Evolutionary conservation across 2,329 filamentous ascomycete genomes (phyloP), one percentile per base, ranked within the genome.

Genomic region (Colletotrichum euphorbiae): DNA sequence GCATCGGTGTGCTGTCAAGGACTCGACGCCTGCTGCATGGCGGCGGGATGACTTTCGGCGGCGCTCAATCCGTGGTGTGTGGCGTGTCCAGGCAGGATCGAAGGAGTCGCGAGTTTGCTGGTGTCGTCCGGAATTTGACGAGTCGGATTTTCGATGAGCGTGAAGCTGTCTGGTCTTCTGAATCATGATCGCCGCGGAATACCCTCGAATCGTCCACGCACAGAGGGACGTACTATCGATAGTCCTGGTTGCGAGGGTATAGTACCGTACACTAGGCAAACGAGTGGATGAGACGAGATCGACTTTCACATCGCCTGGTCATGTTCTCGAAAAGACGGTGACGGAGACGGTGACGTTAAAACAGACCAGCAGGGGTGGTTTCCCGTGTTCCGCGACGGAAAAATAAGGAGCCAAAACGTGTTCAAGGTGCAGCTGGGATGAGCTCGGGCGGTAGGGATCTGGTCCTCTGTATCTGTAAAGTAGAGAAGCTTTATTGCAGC

Each of bases 321-420:
- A 33, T 45, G 21, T 67, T 58, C 60, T 68, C 65, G 60, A 68
- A 68, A 68, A 68, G 65, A 68, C 65, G 65, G 65, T 68, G 66
- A 69, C 66, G 62, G 66, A 66, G 66, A 69, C 66, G 66, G 66
- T 67, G 66, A 69, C 66, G 66, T 67, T 69, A 38, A 55, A 61
- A 51, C 31, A 28, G 40, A 17, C 65, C 60, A 64, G 65, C 60
- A 64, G 65, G 60, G 66, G 31, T 5, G 48, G 60, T 33, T 69
- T 55, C 66, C 28, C 66, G 66, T 42, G 54, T 69, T 69, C 66
- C 66, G 62, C 62, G 66, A 67, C 48, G 50, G 54, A 67, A 59
- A 43, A 38, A 66, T 61, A 62, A 69, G 55, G 64, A 67, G 64
- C 64, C 64, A 67, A 63, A 66, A 60, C 66, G 63, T 66, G 61